These are phyloP conservation scores for Pichia kluyveri DNA, from an alignment of 805 yeast species.

Conservation along the genomic window DNA sequence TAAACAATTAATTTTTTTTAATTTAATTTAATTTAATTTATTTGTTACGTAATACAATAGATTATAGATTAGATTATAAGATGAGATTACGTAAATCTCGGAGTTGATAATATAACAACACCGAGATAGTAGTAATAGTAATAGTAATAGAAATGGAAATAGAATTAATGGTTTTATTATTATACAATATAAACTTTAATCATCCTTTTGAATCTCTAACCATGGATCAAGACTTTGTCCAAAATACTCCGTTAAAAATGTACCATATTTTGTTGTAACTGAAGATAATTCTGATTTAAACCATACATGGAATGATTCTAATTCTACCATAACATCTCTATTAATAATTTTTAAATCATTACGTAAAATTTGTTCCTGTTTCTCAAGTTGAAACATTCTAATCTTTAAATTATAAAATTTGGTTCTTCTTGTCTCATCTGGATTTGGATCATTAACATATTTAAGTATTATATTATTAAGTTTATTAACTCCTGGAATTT, in stretches of 20 bases:
- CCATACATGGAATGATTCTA: constrained; percentile 25
- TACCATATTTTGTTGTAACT: constrained; percentile 8
- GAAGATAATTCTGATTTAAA: constrained; percentile 20
- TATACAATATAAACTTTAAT: too few species aligned
- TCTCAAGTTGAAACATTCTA: constrained; percentile 23
- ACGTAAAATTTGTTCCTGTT: constrained; percentile 21
- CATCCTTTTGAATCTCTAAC: background rate
- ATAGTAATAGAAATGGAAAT: too few species aligned
- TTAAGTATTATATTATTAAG: constrained; percentile 26
- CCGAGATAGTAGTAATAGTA: too few species aligned
- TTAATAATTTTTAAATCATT: constrained; percentile 21
- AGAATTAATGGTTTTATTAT: too few species aligned
- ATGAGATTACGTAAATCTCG: too few species aligned
- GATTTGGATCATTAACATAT: constrained; percentile 26
- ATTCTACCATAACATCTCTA: constrained; percentile 16
- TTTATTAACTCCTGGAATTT: constrained; percentile 28
- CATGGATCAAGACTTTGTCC: constrained; percentile 6
- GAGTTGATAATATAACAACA: too few species aligned
- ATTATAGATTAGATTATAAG: too few species aligned
- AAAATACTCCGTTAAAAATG: background rate
- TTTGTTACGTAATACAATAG: too few species aligned
- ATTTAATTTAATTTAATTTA: too few species aligned
- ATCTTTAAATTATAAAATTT: constrained; percentile 23
- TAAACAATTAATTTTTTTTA: too few species aligned
- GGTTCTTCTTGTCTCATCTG: constrained; percentile 26